Conservation (phyloP, 192 early-diverging fungal genomes). For the Mycoemilia scoparia region DNA sequence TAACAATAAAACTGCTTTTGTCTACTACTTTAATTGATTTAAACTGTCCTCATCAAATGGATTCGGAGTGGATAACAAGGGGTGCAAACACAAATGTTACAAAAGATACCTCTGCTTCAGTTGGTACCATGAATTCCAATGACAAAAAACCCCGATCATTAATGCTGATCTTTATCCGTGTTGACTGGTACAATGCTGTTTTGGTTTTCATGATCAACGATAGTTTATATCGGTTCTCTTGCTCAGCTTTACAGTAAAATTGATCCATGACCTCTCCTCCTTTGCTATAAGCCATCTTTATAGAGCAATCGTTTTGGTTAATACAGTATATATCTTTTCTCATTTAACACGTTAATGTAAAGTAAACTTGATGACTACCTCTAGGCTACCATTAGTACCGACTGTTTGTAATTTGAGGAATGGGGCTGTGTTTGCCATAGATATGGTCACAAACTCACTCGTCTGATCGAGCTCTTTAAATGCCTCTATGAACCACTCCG, state of each 20-base stretch:
- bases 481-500: constrained; percentile 33
- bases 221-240: constrained; percentile 25
- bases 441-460: constrained; percentile 24
- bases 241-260: constrained; percentile 28
- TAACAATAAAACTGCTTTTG: background rate
- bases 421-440: constrained; percentile 21
- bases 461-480: constrained; percentile 37
- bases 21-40: too few species aligned
- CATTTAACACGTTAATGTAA: too few species aligned
- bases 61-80: too few species aligned
- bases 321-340: too few species aligned
- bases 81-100: constrained; percentile 25
- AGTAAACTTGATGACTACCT: too few species aligned
- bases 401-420: constrained; percentile 31
- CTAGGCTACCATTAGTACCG: constrained; percentile 22
- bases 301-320: too few species aligned
- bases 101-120: constrained; percentile 24
- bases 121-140: constrained; percentile 34
- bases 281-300: constrained; percentile 35
- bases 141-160: constrained; percentile 33
- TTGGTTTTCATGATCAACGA: constrained; percentile 21
- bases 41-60: too few species aligned
- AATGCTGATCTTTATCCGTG: constrained; percentile 31
- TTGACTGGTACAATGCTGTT: constrained; percentile 30
- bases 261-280: constrained; percentile 33